Conservation (phyloP, 257 asterid genomes). For the Solanum sparsipilum region DNA sequence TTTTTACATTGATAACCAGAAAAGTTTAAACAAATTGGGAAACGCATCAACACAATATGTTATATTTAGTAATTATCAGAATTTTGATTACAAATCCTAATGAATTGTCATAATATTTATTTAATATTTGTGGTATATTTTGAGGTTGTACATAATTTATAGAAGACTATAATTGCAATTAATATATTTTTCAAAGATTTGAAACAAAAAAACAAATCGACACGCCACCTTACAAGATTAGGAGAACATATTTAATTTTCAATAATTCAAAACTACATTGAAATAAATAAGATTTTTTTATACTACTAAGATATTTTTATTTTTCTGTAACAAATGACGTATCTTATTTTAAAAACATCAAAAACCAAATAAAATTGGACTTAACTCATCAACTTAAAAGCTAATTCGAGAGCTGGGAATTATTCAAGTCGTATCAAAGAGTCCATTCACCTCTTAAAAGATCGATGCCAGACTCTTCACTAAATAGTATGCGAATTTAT, state of each 20-base stretch:
- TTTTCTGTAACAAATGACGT: neutral
- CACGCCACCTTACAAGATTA: neutral
- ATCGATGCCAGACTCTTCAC: neutral
- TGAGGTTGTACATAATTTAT: neutral
- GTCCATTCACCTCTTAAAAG: too few relatives aligned
- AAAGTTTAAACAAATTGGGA: neutral
- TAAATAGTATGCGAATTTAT: too few relatives aligned
- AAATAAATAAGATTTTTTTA: neutral
- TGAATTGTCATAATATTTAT: too few relatives aligned
- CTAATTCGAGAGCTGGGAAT: neutral
- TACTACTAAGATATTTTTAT: neutral
- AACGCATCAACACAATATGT: too few relatives aligned
- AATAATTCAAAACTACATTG: neutral
- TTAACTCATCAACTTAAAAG: neutral
- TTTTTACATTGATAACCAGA: neutral
- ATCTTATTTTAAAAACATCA: neutral
- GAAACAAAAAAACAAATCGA: neutral
- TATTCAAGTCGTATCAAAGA: too few relatives aligned
- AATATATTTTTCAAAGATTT: neutral
- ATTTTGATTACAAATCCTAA: neutral
- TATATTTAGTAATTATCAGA: too few relatives aligned
- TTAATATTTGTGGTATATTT: neutral
- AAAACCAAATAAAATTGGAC: neutral
- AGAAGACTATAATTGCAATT: neutral
- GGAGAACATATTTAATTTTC: neutral